Conservation (phyloP, 139 green algal species). For the Raphidocelis subcapitata region DNA sequence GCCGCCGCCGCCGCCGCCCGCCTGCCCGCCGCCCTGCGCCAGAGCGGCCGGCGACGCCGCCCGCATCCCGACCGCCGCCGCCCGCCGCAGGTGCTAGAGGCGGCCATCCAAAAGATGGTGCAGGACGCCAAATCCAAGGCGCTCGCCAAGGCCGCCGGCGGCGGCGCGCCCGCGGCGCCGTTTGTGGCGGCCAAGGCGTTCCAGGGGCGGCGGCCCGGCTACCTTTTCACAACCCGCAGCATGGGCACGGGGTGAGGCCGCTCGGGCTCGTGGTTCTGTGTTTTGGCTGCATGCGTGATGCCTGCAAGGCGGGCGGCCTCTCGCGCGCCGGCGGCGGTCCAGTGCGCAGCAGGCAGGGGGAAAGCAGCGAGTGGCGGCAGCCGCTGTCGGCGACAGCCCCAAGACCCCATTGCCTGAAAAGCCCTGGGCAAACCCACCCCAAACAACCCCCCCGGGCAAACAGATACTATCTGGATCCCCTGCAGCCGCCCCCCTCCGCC, state of each 20-base stretch:
- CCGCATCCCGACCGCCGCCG: too few species aligned
- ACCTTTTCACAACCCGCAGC: slow-evolving; percentile 59
- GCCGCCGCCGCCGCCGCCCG: too few species aligned
- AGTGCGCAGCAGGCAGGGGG: background rate
- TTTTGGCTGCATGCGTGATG: background rate
- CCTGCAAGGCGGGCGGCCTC: background rate
- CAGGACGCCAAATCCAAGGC: background rate
- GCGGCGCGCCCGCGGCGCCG: background rate
- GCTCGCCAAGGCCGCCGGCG: background rate
- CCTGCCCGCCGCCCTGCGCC: too few species aligned
- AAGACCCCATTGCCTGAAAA: background rate
- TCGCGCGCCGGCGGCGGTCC: background rate
- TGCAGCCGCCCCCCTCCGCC: too few species aligned
- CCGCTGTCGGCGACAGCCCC: background rate
- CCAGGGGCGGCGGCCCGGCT: slow-evolving; percentile 50
- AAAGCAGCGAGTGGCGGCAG: background rate
- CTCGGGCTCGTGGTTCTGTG: background rate
- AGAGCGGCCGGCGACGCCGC: too few species aligned
- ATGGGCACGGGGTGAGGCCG: slow-evolving; percentile 62
- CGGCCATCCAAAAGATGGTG: slow-evolving; percentile 18
- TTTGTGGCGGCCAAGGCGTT: slow-evolving; percentile 52
- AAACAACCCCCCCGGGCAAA: too few species aligned
- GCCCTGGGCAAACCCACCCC: background rate
- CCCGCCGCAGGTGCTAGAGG: slow-evolving; percentile 16
- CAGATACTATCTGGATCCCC: background rate